phyloP scores from a whole-genome alignment of 2,329 filamentous ascomycete species.

The Nemania serpens region DNA sequence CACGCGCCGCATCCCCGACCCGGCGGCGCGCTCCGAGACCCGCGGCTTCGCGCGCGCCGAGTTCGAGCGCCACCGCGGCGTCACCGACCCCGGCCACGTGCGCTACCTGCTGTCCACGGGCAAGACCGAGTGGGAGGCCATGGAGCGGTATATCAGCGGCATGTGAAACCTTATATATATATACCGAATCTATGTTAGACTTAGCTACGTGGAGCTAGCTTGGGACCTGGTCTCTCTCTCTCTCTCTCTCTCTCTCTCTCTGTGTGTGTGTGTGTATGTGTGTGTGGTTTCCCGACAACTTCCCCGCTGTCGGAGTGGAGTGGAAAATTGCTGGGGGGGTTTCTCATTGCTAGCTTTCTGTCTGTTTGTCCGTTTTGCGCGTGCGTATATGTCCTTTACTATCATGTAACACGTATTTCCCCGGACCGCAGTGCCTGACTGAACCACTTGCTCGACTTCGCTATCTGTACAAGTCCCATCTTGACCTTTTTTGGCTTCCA shows the following conservation, averaged over 20 bases:
- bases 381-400: too few relatives aligned
- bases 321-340: conserved; percentile 1
- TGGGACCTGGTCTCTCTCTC: too few relatives aligned
- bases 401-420: too few relatives aligned
- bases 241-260: too few relatives aligned
- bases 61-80: conserved; percentile 62
- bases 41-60: conserved; percentile 62
- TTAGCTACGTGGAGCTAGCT: neutral
- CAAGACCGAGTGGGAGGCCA: conserved; percentile 68
- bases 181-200: neutral
- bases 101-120: conserved; percentile 67
- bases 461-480: too few relatives aligned
- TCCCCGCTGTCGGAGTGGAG: too few relatives aligned
- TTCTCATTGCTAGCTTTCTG: neutral
- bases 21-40: conserved; percentile 58
- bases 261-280: too few relatives aligned
- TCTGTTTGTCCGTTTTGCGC: neutral
- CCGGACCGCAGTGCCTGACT: too few relatives aligned
- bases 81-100: conserved; percentile 63
- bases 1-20: conserved; percentile 57
- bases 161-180: conserved; percentile 40
- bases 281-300: too few relatives aligned
- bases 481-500: too few relatives aligned
- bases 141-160: conserved; percentile 61
- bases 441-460: too few relatives aligned